Conservation (phyloP, 192 early-diverging fungal genomes). For the Dissophora ornata region DNA sequence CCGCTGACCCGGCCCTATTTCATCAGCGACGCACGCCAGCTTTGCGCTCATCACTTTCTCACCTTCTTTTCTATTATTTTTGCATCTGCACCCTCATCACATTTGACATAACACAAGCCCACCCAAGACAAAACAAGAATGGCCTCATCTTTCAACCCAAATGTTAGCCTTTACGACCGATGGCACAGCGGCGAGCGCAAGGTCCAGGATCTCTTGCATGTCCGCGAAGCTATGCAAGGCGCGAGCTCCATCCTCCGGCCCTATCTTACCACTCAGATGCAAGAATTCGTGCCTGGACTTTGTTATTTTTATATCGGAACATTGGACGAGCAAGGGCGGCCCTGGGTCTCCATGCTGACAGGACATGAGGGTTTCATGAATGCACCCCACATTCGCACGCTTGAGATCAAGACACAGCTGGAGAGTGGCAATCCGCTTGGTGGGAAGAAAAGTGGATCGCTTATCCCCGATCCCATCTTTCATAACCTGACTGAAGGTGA, state of each 20-base stretch:
- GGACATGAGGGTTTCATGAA: slow-evolving; percentile 30
- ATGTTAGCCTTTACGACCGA: slow-evolving; percentile 15
- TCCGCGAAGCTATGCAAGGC: slow-evolving; percentile 28
- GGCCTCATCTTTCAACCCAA: no score
- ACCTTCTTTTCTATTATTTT: no score
- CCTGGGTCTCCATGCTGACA: slow-evolving; percentile 43
- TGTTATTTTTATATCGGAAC: slow-evolving; percentile 44
- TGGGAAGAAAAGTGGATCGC: no score
- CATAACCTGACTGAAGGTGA: slow-evolving; percentile 26
- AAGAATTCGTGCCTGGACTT: slow-evolving; percentile 35
- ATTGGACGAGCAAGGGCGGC: slow-evolving; percentile 26
- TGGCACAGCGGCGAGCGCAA: slow-evolving; percentile 43
- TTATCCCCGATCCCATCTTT: slow-evolving; percentile 15
- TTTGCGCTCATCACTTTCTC: no score
- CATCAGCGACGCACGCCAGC: no score
- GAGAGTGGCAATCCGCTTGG: neutral
- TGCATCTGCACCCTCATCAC: no score
- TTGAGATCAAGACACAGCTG: slow-evolving; percentile 23
- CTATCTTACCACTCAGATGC: slow-evolving; percentile 24
- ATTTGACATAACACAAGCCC: neutral
- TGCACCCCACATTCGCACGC: slow-evolving; percentile 4
- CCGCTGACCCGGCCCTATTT: no score
- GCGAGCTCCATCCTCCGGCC: slow-evolving; percentile 24
- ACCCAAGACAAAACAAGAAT: no score
- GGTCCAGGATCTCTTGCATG: slow-evolving; percentile 30